A percentile compares a stretch with the other conserved stretches of the same genome.
Conservation (phyloP, 441 rosid genomes). For the Adansonia gregorii region DNA sequence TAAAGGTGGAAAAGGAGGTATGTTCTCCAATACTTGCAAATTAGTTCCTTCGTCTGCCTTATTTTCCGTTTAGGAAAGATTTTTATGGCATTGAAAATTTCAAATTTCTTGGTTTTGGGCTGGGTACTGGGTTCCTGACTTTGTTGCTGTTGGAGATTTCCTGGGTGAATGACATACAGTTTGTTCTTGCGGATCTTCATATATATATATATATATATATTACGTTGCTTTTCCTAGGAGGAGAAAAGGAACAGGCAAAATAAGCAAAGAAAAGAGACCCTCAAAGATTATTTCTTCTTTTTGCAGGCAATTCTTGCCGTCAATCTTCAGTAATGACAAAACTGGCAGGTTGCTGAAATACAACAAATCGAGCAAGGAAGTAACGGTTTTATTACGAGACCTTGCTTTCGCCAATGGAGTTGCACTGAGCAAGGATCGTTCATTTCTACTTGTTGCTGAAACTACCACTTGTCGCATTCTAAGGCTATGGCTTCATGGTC, state of each 20-base stretch:
- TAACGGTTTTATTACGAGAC: slow-evolving; percentile 50
- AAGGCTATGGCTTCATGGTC: slow-evolving; percentile 66
- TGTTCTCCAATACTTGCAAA: background rate
- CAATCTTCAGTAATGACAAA: slow-evolving; percentile 53
- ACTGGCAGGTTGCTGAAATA: slow-evolving; percentile 74
- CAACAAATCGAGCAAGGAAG: slow-evolving; percentile 51
- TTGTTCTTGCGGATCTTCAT: background rate
- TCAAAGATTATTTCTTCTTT: background rate
- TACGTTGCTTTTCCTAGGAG: background rate
- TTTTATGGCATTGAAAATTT: background rate
- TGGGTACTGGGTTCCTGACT: background rate
- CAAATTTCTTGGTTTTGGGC: background rate
- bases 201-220: background rate
- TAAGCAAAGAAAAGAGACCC: background rate
- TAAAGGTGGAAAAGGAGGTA: background rate
- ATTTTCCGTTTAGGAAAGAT: background rate
- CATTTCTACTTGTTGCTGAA: slow-evolving; percentile 61
- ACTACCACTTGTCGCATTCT: slow-evolving; percentile 48
- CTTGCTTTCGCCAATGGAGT: slow-evolving; percentile 80
- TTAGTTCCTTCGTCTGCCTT: background rate
- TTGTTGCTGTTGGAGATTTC: background rate
- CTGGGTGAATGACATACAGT: background rate
- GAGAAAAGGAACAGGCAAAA: background rate
- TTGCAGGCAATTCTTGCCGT: slow-evolving; percentile 62
- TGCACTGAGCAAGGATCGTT: slow-evolving; percentile 63